These are phyloP conservation scores for Hevea brasiliensis DNA, from an alignment of 345 rosid species.

Conservation along the genomic window DNA sequence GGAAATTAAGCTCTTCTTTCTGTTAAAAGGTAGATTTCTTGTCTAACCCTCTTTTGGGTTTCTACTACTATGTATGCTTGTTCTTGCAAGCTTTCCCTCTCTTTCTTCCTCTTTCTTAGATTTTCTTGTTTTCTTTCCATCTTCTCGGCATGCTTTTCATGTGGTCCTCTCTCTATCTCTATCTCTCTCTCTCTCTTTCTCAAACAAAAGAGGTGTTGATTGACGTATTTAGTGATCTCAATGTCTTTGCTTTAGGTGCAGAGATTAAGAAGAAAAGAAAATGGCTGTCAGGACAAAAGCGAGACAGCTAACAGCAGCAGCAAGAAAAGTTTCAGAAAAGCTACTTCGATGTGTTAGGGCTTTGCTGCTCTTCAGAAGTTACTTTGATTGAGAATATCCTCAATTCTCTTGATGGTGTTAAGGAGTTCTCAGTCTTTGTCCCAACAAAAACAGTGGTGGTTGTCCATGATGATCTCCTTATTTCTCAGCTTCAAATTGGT, in stretches of 20 bases:
- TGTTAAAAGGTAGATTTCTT: not conserved
- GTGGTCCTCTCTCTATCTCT: not conserved
- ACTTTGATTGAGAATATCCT: constrained; percentile 68
- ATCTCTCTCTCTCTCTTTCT: too few species aligned
- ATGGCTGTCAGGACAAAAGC: constrained; percentile 1
- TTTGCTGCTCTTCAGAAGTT: constrained; percentile 90
- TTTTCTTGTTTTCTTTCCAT: not conserved
- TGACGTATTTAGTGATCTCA: not conserved
- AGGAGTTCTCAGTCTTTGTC: constrained; percentile 66
- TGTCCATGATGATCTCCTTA: constrained; percentile 64
- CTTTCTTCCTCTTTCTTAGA: not conserved
- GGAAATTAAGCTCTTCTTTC: not conserved
- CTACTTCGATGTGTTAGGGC: constrained; percentile 82
- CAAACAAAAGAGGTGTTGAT: not conserved
- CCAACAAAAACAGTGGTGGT: constrained; percentile 84
- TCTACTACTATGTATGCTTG: too few species aligned
- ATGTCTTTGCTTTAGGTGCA: constrained; percentile 3
- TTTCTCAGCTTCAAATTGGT: constrained; percentile 82
- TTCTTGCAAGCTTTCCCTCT: not conserved
- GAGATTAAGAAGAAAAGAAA: not conserved
- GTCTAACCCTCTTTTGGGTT: too few species aligned
- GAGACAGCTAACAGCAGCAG: not conserved
- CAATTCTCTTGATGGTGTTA: constrained; percentile 58
- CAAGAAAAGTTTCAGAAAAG: constrained; percentile 59
- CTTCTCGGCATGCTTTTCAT: not conserved